Evolutionary conservation across 805 yeast species (phyloP).

Genomic region (Pichia californica): DNA sequence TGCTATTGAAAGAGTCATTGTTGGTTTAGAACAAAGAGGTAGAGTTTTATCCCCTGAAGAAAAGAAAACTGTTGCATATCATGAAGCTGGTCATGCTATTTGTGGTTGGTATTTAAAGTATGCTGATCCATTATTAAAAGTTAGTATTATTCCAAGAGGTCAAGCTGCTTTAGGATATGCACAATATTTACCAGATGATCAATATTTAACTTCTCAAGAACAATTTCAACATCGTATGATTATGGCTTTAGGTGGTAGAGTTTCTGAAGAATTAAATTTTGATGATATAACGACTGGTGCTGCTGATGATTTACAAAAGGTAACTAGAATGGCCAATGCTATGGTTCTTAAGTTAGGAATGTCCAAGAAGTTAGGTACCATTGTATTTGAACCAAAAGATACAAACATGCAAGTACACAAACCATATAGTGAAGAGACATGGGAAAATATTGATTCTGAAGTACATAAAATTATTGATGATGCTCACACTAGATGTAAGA

Average conservation of each 20-base stretch:
- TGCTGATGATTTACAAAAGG: constrained; percentile 92
- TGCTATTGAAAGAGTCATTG: constrained; percentile 96
- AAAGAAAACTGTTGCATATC: constrained; percentile 87
- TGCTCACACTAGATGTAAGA: constrained; percentile 65
- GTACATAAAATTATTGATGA: constrained; percentile 70
- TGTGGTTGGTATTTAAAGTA: constrained; percentile 93
- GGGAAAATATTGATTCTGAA: constrained; percentile 73
- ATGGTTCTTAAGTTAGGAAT: constrained; percentile 94
- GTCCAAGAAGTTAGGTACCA: constrained; percentile 82
- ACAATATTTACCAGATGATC: constrained; percentile 92
- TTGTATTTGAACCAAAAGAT: constrained; percentile 64
- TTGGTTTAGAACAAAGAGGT: constrained; percentile 89
- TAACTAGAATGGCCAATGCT: constrained; percentile 84
- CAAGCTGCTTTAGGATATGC: constrained; percentile 97
- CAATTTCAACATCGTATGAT: constrained; percentile 77
- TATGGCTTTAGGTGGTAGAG: constrained; percentile 97
- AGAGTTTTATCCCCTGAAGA: constrained; percentile 80
- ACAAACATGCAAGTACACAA: constrained; percentile 48
- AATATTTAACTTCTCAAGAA: constrained; percentile 72
- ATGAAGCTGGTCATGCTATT: constrained; percentile 98
- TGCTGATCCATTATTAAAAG: constrained; percentile 93
- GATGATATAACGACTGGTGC: constrained; percentile 94
- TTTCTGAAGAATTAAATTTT: constrained; percentile 90
- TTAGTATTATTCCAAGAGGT: constrained; percentile 94
- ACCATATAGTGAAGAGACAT: constrained; percentile 87